Base-by-base conservation (phyloP, 2,329 filamentous ascomycete genomes). In the Colletotrichum sp. region DNA sequence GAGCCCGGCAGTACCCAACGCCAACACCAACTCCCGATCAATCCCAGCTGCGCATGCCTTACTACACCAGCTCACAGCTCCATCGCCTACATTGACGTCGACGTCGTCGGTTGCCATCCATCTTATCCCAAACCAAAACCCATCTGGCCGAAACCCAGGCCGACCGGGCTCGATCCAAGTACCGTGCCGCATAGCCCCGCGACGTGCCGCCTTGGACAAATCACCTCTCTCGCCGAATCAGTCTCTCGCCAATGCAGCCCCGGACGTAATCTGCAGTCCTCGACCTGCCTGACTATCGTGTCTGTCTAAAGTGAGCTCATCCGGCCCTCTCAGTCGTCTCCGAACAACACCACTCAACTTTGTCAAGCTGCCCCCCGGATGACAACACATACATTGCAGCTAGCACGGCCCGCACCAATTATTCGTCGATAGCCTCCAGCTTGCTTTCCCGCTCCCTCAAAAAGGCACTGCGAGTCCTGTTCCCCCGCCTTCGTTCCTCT, bases 381-480 rank as follows among this genome's bases (percentile, higher is more conserved):
- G 75, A 71, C 72, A 75, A 60, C 60, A 67, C 55, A 63, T 66
- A 34, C 52, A 55, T 55, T 26, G 60, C 71, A 67, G 57, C 70
- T 71, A 62, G 34, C 62, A 57, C 36, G 18, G 30, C 60, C 62
- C 71, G 49, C 60, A 55, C 66, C 71, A 34, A 21, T 63, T 32
- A 71, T 52, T 32, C 26, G 13, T 59, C 24, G 59, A 55, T 63
- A 62, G 32, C 60, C 34, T 75, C 60, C 36, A 21, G 26, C 57
- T 32, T 63, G 66, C 18, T 15, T 63, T 55, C 60, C 21, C 62
- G 15, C 68, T 68, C 70, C 74, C 66, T 77, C 74, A 67, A 77
- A 76, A 77, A 76, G 66, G 52, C 59, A 49, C 62, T 44, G 63
- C 32, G 30, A 69, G 55, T 73, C 65, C 74, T 52, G 66, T 49